phyloP scores from a whole-genome alignment of 2,329 filamentous ascomycete species.

The Trichoderma hamatum region DNA sequence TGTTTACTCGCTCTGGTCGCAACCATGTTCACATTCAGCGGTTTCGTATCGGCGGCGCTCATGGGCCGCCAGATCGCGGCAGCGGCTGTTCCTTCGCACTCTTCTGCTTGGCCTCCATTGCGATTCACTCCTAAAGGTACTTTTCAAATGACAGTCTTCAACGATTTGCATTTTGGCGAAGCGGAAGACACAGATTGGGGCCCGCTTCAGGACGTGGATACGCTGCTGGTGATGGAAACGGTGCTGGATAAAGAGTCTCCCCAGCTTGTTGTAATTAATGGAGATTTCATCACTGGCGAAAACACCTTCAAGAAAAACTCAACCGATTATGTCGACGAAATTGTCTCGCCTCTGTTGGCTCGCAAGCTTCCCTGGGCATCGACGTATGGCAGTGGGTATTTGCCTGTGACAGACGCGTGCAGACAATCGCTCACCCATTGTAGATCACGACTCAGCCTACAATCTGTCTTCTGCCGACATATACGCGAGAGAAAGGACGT shows the following conservation, averaged over 20 bases:
- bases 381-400: not conserved
- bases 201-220: slow-evolving; percentile 5
- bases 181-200: slow-evolving; percentile 12
- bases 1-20: not conserved
- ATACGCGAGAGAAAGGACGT: not conserved
- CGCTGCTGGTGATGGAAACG: slow-evolving; percentile 7
- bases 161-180: slow-evolving; percentile 9
- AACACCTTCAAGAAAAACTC: not conserved
- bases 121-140: slow-evolving; percentile 4
- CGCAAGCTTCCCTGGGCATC: not conserved
- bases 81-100: not conserved
- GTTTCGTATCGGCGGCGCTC: not conserved
- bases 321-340: not conserved
- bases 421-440: not conserved
- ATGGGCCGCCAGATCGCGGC: not conserved
- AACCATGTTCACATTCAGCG: not conserved
- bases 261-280: not conserved
- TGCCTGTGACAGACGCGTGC: not conserved
- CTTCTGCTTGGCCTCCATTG: not conserved
- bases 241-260: not conserved
- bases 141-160: slow-evolving; percentile 14
- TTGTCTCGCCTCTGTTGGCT: not conserved
- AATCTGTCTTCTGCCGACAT: not conserved
- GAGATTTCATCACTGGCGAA: not conserved
- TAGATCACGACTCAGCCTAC: not conserved